These are phyloP conservation scores for Boletales sp. DNA, from an alignment of 768 basidiomycete species.

Conservation along the genomic window DNA sequence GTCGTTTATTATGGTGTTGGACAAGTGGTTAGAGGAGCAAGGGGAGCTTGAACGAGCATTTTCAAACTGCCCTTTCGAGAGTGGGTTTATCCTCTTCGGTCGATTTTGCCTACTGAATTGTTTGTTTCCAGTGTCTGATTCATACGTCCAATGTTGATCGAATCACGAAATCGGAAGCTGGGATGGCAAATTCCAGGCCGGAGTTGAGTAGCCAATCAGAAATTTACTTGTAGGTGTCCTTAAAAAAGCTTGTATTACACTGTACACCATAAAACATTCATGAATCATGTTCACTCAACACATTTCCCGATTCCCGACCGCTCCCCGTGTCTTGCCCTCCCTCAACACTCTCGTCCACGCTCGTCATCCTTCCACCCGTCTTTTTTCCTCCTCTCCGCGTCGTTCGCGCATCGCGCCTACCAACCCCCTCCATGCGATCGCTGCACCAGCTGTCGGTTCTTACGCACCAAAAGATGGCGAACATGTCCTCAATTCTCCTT, in stretches of 20 bases:
- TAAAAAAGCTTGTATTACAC: background rate
- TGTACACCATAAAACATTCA: constrained; percentile 13
- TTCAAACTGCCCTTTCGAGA: background rate
- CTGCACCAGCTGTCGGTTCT: constrained; percentile 71
- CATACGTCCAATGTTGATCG: no score
- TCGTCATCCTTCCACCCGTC: constrained; percentile 33
- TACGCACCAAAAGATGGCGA: constrained; percentile 61
- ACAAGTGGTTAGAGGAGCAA: background rate
- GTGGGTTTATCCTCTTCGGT: background rate
- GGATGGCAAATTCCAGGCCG: no score
- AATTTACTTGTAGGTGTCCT: no score
- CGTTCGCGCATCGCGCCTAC: constrained; percentile 42
- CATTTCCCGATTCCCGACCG: constrained; percentile 24
- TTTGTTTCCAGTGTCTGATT: no score
- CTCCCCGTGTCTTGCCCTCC: constrained; percentile 13
- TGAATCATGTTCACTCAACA: constrained; percentile 32
- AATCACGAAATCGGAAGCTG: no score
- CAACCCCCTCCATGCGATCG: constrained; percentile 58
- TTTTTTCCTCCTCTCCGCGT: constrained; percentile 48
- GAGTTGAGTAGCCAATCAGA: no score
- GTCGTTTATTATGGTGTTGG: background rate
- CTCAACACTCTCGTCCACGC: constrained; percentile 14
- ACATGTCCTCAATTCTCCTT: constrained; percentile 87
- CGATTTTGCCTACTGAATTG: no score
- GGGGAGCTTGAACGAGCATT: background rate